Evolutionary conservation across 257 asterid species (phyloP), one percentile per base, ranked within the genome.

Genomic region (Asclepias syriaca): DNA sequence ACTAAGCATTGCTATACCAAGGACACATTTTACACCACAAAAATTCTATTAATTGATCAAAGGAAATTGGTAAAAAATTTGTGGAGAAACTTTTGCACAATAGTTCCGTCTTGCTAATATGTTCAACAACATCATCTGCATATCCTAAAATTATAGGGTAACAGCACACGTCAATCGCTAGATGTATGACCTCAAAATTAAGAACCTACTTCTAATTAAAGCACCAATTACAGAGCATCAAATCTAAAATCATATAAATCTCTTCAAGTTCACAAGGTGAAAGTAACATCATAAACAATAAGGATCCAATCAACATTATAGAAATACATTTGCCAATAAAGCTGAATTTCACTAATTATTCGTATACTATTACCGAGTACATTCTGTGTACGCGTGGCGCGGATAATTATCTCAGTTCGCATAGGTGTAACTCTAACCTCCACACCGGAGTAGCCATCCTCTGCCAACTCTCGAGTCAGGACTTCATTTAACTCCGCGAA

Each of bases 361-460:
- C 19, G 57, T 49, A 10, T 15, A 60, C 22, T 18, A 68, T 65
- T 79, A 86, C 86, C 86, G 18, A 86, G 48, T 43, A 90, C 91
- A 57, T 88, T 90, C 66, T 90, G 95, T 50, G 95, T 85, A 69
- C 96, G 95, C 22, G 95, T 90, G 0, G 95, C 96, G 40, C 95
- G 86, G 48, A 88, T 90, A 75, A 89, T 87, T 79, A 89, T 85
- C 87, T 89, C 96, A 58, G 96, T 85, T 61, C 92, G 85, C 89
- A 90, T 80, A 8, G 96, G 95, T 19, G 96, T 90, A 22, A 88
- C 96, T 77, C 92, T 79, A 51, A 90, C 96, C 77, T 89, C 96
- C 15, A 87, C 89, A 3, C 93, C 93, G 22, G 93, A 89, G 85
- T 89, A 89, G 5, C 96, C 96, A 66, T 89, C 90, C 82, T 87